Evolutionary conservation across 169 alveolate genomes (phyloP), one percentile per base, ranked within the genome.

Genomic region (Cyclospora cayetanensis): DNA sequence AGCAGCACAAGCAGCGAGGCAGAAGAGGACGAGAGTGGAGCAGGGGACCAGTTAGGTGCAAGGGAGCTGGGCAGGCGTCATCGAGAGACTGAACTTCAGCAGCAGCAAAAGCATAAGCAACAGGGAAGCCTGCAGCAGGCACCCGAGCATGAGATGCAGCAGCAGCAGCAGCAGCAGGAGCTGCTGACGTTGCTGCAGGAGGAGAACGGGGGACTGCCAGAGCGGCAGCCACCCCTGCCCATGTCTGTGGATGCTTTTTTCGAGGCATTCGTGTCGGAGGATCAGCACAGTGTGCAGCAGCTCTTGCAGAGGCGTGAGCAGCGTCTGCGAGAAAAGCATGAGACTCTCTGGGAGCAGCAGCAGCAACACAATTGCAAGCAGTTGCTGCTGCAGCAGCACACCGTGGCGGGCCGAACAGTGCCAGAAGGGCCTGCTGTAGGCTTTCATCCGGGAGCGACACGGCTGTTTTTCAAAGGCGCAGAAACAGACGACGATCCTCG

Each of bases 331-430:
- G 83, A 70, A 5, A 70, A 37, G 37, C 83, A 39, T 2, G 25
- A 2, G 5, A 4, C 27, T 35, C 53, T 70, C 34, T 70, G 53
- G 83, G 55, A 34, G 83, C 83, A 70, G 83, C 83, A 70, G 83
- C 83, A 70, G 83, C 83, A 70, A 53, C 83, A 60, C 72, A 60
- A 60, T 31, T 20, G 31, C 35, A 60, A n/a, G 72, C 72, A 60
- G 72, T 31, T 60, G 83, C 83, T 70, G 83, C 83, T 70, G 83
- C 83, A 70, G 83, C 83, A 37, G 55, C 55, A 70, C 27, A 70
- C 83, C 9, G 83, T 70, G 3, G 83, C 83, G 20, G 83, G 83
- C 53, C 31, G 83, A 18, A 35, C 83, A 7, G 83, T 20, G 25
- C 35, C 83, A 15, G 83, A 31, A 11, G 83, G 83, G 25, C 83